Conservation (phyloP, 345 rosid species). For the Linum lewisii region DNA sequence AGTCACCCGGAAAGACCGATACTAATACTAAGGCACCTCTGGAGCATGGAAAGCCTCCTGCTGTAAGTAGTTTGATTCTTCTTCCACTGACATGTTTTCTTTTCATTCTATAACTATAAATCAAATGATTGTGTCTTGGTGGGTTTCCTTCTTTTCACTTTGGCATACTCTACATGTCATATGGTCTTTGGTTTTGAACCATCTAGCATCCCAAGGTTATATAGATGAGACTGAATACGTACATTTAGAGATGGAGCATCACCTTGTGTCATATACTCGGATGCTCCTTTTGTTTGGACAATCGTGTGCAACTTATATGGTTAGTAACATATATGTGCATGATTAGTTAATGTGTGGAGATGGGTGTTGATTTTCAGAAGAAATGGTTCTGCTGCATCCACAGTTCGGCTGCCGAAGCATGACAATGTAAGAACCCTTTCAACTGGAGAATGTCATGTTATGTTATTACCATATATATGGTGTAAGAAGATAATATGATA, state of each 20-base stretch:
- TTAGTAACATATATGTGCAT: too few species aligned
- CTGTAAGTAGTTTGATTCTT: slow-evolving; percentile 41
- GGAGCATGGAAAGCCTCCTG: slow-evolving; percentile 60
- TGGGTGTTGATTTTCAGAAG: slow-evolving; percentile 62
- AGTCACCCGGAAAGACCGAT: slow-evolving; percentile 56
- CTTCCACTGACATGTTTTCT: background rate
- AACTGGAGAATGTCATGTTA: slow-evolving; percentile 17
- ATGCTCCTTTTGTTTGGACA: slow-evolving; percentile 12
- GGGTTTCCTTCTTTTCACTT: too few species aligned
- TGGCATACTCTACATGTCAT: too few species aligned
- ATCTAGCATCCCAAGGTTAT: too few species aligned
- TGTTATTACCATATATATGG: slow-evolving; percentile 27
- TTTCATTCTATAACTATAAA: too few species aligned
- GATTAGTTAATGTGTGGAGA: too few species aligned
- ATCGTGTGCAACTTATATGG: too few species aligned
- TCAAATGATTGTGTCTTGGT: too few species aligned
- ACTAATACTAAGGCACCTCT: slow-evolving; percentile 41
- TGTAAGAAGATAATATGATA: slow-evolving; percentile 26
- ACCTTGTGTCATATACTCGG: background rate
- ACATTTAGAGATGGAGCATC: too few species aligned
- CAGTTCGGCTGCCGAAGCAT: slow-evolving; percentile 58
- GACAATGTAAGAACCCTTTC: too few species aligned
- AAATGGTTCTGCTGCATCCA: slow-evolving; percentile 93
- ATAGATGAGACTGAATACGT: too few species aligned
- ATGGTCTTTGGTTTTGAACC: too few species aligned